Evolutionary conservation across 1,284 basidiomycete species (phyloP), one percentile per base, ranked within the genome.

Genomic region (Leccinum pachyderme): DNA sequence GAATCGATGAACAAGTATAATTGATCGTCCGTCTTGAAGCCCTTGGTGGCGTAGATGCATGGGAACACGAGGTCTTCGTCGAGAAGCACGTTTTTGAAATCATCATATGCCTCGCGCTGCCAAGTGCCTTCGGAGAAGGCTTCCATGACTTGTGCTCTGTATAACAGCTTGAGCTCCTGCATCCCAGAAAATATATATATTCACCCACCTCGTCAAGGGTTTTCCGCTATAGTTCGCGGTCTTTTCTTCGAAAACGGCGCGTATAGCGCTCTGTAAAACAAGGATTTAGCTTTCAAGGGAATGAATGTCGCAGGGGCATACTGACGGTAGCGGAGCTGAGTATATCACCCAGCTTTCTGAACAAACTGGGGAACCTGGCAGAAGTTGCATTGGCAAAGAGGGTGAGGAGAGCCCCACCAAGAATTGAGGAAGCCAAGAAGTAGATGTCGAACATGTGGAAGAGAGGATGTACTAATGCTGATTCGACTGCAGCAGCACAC

Each of bases 41-140:
- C 62, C 32, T 64, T 63, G 31, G 63, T 57, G 2, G 62, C 63
- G 4, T 64, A 63, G 28, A 64, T 51, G 55, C 63, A 63, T 7
- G 63, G 61, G 45, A 65, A 65, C 5, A 64, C 44, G 11, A 62
- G 24, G 12, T 65, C 61, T 39, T 63, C 53, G 25, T 63, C 63
- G 29, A 63, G 58, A 22, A 64, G 58, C 24, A 63, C 62, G 13
- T 27, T 54, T n/a, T 55, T 64, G 48, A 55, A 63, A 32, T 62
- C 61, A n/a, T 64, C 61, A 27, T 63, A 64, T 5, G 52, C 58
- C 7, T 58, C 49, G 31, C 47, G 58, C 33, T 63, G 58, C 62
- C 62, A 63, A 28, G 61, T 58, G 11, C 58, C 62, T 41, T 61
- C 47, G 0, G 55, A 44, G 37, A 61, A 63, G 11, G 47, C 28